Base-by-base conservation (phyloP, 1,139 yeast genomes). In the Kurtzmaniella quercitrusa region DNA sequence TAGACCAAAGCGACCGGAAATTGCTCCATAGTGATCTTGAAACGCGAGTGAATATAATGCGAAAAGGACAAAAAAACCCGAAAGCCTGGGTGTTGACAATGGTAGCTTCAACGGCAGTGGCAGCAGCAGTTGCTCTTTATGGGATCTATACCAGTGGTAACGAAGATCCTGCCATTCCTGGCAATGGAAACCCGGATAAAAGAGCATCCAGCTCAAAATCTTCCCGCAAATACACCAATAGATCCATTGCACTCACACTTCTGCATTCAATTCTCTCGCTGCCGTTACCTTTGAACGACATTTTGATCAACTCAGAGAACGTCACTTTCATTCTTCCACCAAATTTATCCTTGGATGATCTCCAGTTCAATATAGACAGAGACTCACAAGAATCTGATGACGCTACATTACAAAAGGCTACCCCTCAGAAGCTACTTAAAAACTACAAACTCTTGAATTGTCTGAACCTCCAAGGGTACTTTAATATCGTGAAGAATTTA, bases 281-380 rank as follows among this genome's bases (percentile, higher is more conserved):
- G 44, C 58, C 59, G 41, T 58, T 72, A 34, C 77, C 77, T 2
- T 59, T 73, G 43, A 57, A 64, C 46, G 75, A 72, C 11, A 68
- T 72, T 8, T 58, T 73, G 39, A 51, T 62, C 43, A 65, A 64
- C 37, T 54, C 67, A 2, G 73, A 68, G 31, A 70, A 71, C 46
- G 70, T 73, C 40, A 69, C 74, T n/a, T 73, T 72, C 51, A 73
- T 73, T 39, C 62, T 73, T 21, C 77, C 78, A 1, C 78, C 78
- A 9, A 68, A 72, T 47, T 60, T 73, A 41, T 65, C 70, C 4
- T 59, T 70, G 40, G 76, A 70, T 34, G 78, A 73, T 50, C 60
- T 72, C 42, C 60, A 51, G 29, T 50, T 54, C 44, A 58, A 53
- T 46, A 54, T 57, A 19, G 55, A 55, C 11, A 19, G 37, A n/a